These are phyloP conservation scores for Ustilago trichophora DNA, from an alignment of 1,284 basidiomycete species.

Conservation along the genomic window DNA sequence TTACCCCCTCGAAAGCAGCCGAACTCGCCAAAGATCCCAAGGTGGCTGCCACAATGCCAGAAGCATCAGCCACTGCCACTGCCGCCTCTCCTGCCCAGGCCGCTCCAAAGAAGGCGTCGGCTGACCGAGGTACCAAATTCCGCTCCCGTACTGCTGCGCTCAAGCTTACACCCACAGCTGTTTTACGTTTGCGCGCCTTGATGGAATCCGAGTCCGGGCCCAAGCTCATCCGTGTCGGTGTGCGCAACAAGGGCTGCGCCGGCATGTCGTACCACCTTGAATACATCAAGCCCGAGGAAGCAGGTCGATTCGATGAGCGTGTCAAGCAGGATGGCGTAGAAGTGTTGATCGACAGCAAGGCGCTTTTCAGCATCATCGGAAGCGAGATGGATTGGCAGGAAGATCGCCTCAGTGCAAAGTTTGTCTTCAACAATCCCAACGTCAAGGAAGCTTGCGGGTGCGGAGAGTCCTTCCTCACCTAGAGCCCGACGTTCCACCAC, in stretches of 20 bases:
- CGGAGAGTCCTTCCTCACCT: conserved; percentile 77
- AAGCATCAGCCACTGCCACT: too few relatives aligned
- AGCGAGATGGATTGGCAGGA: conserved; percentile 99
- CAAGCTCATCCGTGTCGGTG: conserved; percentile 91
- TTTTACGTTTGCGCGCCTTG: conserved; percentile 71
- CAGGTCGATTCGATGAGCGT: conserved; percentile 94
- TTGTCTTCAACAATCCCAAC: conserved; percentile 81
- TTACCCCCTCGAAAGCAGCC: conserved; percentile 34
- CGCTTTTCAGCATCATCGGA: conserved; percentile 96
- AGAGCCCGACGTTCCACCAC: not conserved
- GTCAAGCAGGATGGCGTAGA: conserved; percentile 78
- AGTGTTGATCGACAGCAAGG: conserved; percentile 96
- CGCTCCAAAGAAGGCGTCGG: conserved; percentile 23
- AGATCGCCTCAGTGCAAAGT: conserved; percentile 73
- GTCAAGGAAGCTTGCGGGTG: conserved; percentile 90
- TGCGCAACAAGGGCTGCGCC: conserved; percentile 98
- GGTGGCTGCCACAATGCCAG: conserved; percentile 41
- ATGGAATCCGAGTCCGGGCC: conserved; percentile 79
- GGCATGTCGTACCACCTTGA: conserved; percentile 97
- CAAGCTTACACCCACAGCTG: conserved; percentile 74
- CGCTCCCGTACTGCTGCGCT: conserved; percentile 51
- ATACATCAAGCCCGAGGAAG: conserved; percentile 75
- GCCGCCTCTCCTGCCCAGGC: conserved; percentile 1
- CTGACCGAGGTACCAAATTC: conserved; percentile 50
- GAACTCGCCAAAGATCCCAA: conserved; percentile 31